Base-by-base conservation (phyloP, 2,329 filamentous ascomycete genomes). In the Trichoderma atroviride region DNA sequence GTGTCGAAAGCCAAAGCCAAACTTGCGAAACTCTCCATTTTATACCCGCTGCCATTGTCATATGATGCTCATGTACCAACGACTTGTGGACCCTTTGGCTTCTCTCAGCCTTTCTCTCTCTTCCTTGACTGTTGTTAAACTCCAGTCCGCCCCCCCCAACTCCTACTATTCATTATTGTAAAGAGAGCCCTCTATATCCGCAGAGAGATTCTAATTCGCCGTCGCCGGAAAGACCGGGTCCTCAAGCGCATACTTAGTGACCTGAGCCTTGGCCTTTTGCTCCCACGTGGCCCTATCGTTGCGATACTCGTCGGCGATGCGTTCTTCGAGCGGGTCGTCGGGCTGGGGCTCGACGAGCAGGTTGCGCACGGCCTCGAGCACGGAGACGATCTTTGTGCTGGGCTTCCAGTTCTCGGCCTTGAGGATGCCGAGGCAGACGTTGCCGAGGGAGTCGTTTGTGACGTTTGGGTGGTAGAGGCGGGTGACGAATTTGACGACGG, bases 391-490 rank as follows among this genome's bases (percentile, higher is more conserved):
- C 82, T 90, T 91, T 76, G 91, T 92, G 71, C 90, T 90, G 22
- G 94, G 94, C 85, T 97, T 97, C 94, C 94, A 97, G 81, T 93
- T 90, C 76, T 97, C 93, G 35, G 91, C 80, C 78, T 94, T 93
- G 74, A 97, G 88, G 80, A 94, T 87, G 70, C 88, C 89, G 56
- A 97, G 85, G 81, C 94, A 97, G 88, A 97, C 92, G 81, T 87
- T 91, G 71, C 94, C 94, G 74, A 89, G 88, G 77, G 88, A 87
- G 80, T 97, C 94, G 85, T 97, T 96, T 77, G 91, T 93, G 70
- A 97, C 88, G 82, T 97, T 97, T 56, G 94, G 94, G 83, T 97
- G 94, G 87, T 97, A 97, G 84, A 97, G 92, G 82, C 94, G 95
- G 63, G 94, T 97, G 73, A 85, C 83, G 86, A 97, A 97, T 77